These are phyloP conservation scores for Phytopythium litorale DNA, from an alignment of 352 stramenopile species.

Conservation along the genomic window DNA sequence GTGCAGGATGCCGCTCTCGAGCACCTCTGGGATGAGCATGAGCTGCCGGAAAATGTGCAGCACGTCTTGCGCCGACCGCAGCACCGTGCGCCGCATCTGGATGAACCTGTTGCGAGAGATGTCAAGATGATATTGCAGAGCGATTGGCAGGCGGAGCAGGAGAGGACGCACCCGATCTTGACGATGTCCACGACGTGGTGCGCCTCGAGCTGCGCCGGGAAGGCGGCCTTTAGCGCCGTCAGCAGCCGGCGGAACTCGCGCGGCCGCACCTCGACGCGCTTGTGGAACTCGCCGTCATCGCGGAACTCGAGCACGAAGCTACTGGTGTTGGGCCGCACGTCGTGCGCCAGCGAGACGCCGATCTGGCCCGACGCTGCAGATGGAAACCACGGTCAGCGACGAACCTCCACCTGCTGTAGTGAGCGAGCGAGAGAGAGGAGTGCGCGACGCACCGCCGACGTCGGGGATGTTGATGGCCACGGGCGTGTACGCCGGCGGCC, in stretches of 20 bases:
- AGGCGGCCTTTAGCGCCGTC: conserved; percentile 10
- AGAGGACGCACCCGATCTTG: conserved; percentile 14
- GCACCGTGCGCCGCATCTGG: conserved; percentile 11
- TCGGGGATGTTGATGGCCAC: conserved; percentile 14
- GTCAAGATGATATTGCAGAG: neutral
- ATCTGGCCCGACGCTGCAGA: conserved; percentile 8
- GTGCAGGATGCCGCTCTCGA: conserved; percentile 21
- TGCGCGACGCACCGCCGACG: neutral
- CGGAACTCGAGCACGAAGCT: conserved; percentile 14
- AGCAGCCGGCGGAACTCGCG: conserved; percentile 16
- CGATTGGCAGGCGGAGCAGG: neutral
- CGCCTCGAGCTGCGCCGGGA: conserved; percentile 17
- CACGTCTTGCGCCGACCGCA: conserved; percentile 16
- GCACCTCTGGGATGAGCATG: conserved; percentile 22
- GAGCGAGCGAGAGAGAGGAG: too few relatives aligned
- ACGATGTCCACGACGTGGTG: conserved; percentile 20
- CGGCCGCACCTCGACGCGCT: conserved; percentile 15
- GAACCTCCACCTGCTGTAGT: too few relatives aligned
- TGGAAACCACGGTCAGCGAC: neutral
- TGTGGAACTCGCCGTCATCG: conserved; percentile 9
- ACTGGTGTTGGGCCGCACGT: neutral
- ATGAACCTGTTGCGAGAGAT: conserved; percentile 9
- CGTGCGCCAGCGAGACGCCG: conserved; percentile 15
- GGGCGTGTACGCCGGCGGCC: conserved; percentile 16
- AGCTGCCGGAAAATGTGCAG: conserved; percentile 24